Base-by-base conservation (phyloP, 164 flowering plant genomes). In the Annona cherimola region DNA sequence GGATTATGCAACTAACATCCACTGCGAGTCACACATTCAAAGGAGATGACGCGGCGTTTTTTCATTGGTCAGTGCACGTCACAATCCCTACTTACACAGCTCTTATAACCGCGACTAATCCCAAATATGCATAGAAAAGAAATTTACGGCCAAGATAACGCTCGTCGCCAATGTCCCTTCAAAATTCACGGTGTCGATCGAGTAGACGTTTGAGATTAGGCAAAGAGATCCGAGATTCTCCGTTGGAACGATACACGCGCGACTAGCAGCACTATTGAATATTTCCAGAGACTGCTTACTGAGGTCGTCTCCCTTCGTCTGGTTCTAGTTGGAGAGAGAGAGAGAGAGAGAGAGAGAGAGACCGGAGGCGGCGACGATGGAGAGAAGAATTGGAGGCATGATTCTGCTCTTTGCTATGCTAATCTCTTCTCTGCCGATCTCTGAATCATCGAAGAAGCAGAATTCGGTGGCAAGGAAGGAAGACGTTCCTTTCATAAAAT, bases 401-500 rank as follows among this genome's bases (percentile, higher is more conserved):
- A 63, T 74, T 42, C 26, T 78, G 5, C 3, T 81, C 1, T 73
- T 71, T 20, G 40, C 67, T 14, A 45, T 86, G 66, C 11, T 84
- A 3, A 41, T 80, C 14, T 79, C 77, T 4, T 71, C 88, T 61
- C 78, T 83, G 2, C 87, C 82, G 5, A 63, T 78, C 45, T 75
- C 88, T 1, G 46, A 76, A 1, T 79, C 86, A 62, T 75, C 89
- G 0, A 85, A 86, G 78, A 92, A 89, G 71, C 83, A 84, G 64
- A 83, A 46, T 62, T 72, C 82, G 5, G 78, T 61, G 2, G 91
- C 98, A 0, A 85, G 97, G 73, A 95, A 84, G 72, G 91, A 88
- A 69, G 99, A 95, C 75, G 69, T 92, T 26, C 98, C 94, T 0
- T 92, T 66, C 76, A 92, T 94, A 40, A 89, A 84, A 77, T 94